Evolutionary conservation across 768 basidiomycete genomes (phyloP).

Genomic region (Rhizopogon salebrosus): DNA sequence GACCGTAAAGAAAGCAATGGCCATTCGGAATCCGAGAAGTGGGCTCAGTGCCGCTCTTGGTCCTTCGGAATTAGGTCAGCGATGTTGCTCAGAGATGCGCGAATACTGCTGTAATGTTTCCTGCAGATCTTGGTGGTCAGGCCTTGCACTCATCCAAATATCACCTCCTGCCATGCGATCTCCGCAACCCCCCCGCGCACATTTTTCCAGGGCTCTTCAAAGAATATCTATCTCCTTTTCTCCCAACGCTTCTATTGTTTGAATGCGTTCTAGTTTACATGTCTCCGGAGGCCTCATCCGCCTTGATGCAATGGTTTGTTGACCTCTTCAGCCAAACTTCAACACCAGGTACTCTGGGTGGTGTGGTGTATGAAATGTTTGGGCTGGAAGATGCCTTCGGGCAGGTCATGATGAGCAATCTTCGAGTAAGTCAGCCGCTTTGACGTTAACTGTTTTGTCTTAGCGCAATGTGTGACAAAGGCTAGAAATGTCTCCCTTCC

Average conservation of each 20-base stretch:
- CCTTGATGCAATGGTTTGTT: slow-evolving; percentile 71
- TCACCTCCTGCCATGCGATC: slow-evolving; percentile 72
- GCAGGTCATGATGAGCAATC: slow-evolving; percentile 85
- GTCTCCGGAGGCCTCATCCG: slow-evolving; percentile 49
- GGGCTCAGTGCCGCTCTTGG: slow-evolving; percentile 24
- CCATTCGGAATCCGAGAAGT: slow-evolving; percentile 59
- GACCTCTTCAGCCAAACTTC: slow-evolving; percentile 34
- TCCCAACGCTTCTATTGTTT: slow-evolving; percentile 82
- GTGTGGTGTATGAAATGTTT: slow-evolving; percentile 91
- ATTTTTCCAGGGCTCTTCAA: slow-evolving; percentile 35
- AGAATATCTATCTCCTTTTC: slow-evolving; percentile 46
- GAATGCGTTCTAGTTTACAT: slow-evolving; percentile 96
- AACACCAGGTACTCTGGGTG: slow-evolving; percentile 33
- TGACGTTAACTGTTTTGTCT: neutral
- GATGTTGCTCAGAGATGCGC: slow-evolving; percentile 9
- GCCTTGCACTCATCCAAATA: slow-evolving; percentile 52
- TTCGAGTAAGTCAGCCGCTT: slow-evolving; percentile 47
- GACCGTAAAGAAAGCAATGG: slow-evolving; percentile 78
- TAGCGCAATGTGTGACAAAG: slow-evolving; percentile 30
- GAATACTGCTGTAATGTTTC: slow-evolving; percentile 31
- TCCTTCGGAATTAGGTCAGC: slow-evolving; percentile 7
- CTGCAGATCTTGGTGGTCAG: slow-evolving; percentile 64
- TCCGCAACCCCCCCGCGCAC: slow-evolving; percentile 53
- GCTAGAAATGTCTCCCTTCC: slow-evolving; percentile 69
- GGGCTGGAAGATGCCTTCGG: slow-evolving; percentile 85